phyloP scores from a whole-genome alignment of 164 flowering plant species.

The Stephania yunnanensis region DNA sequence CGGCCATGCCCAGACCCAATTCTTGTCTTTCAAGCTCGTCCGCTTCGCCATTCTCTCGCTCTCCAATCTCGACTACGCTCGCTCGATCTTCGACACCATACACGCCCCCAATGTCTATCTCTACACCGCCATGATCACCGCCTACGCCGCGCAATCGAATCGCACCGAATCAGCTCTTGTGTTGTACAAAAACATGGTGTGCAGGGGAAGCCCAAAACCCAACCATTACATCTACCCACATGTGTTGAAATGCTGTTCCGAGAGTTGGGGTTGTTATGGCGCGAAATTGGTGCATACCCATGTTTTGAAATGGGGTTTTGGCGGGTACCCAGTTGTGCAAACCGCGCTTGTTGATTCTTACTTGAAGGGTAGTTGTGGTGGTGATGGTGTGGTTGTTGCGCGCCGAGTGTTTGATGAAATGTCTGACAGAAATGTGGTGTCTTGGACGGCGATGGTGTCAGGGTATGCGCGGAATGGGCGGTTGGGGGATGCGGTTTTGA shows the following conservation, averaged over 20 bases:
- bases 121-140: slow-evolving; percentile 54
- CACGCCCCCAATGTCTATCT: slow-evolving; percentile 42
- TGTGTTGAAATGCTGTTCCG: slow-evolving; percentile 10
- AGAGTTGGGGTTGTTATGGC: background rate
- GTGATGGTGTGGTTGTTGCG: background rate
- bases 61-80: slow-evolving; percentile 44
- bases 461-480: slow-evolving; percentile 8
- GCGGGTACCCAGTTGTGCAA: slow-evolving; percentile 8
- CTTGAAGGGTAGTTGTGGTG: background rate
- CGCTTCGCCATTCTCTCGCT: slow-evolving; percentile 47
- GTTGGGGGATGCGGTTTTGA: slow-evolving; percentile 1
- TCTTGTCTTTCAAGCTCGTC: slow-evolving; percentile 58
- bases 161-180: background rate
- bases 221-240: slow-evolving; percentile 11
- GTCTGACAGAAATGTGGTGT: slow-evolving; percentile 7
- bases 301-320: slow-evolving; percentile 7
- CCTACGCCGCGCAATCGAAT: slow-evolving; percentile 26
- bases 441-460: slow-evolving; percentile 11
- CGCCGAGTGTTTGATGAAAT: slow-evolving; percentile 10
- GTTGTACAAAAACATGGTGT: slow-evolving; percentile 1
- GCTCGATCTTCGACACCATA: slow-evolving; percentile 41
- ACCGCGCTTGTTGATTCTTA: slow-evolving; percentile 9
- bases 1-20: slow-evolving; percentile 48
- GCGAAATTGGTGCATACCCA: slow-evolving; percentile 8
- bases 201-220: background rate